Evolutionary conservation across 768 basidiomycete genomes (phyloP).

Genomic region (Inosperma sp.): DNA sequence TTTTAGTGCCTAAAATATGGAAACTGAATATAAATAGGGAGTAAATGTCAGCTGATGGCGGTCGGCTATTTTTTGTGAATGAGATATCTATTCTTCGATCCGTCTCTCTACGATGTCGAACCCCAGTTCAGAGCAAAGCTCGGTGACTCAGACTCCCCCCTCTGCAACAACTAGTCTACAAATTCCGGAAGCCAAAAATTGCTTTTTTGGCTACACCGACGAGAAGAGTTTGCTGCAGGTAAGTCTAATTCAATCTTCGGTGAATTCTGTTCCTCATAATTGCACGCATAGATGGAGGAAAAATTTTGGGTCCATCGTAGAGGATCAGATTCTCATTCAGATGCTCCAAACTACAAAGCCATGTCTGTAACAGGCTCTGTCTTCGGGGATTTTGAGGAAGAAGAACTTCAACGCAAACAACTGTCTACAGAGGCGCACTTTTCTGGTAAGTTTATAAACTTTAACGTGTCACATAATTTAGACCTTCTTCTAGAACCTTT

Average conservation of each 20-base stretch:
- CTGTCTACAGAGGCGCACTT: constrained; percentile 29
- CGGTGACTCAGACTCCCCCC: background rate
- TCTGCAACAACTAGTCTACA: constrained; percentile 20
- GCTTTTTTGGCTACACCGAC: constrained; percentile 75
- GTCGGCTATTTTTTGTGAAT: background rate
- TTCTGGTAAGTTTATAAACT: constrained; percentile 20
- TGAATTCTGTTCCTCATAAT: background rate
- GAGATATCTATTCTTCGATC: background rate
- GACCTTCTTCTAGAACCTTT: constrained; percentile 24
- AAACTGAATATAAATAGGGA: too few species aligned
- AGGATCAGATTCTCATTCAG: constrained; percentile 49
- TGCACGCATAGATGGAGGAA: constrained; percentile 69
- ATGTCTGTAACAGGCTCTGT: constrained; percentile 21
- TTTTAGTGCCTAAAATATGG: too few species aligned
- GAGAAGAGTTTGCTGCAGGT: constrained; percentile 76
- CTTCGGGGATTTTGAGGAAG: constrained; percentile 36
- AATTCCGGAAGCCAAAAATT: constrained; percentile 57
- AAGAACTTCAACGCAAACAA: constrained; percentile 20
- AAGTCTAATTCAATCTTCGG: constrained; percentile 24
- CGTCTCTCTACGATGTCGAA: background rate
- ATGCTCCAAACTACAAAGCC: constrained; percentile 36
- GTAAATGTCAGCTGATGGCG: too few species aligned
- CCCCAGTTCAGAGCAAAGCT: background rate
- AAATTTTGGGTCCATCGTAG: constrained; percentile 66
- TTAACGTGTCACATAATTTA: constrained; percentile 4